A percentile compares a stretch with the other conserved stretches of the same genome.
Conservation (phyloP, 208 protist genomes). For the Leishmania gerbilli region DNA sequence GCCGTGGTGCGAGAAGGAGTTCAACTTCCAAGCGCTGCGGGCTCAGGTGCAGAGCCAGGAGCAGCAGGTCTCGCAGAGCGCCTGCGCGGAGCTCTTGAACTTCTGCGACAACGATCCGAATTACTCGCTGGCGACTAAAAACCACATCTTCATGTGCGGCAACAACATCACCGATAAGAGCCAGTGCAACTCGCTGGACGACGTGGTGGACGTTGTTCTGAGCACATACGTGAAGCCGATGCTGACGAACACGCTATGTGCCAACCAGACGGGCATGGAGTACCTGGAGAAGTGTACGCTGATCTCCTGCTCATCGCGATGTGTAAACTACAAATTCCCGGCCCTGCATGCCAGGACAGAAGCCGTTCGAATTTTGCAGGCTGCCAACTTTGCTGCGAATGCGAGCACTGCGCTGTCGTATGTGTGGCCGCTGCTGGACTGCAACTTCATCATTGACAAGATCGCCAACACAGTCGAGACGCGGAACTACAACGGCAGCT, state of each 20-base stretch:
- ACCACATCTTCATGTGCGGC: conserved; percentile 57
- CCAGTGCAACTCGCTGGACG: conserved; percentile 46
- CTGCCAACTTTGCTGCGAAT: conserved; percentile 43
- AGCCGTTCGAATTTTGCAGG: conserved; percentile 35
- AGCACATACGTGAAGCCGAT: conserved; percentile 48
- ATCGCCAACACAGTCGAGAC: conserved; percentile 48
- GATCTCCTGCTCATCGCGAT: conserved; percentile 39
- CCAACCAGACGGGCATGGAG: conserved; percentile 37
- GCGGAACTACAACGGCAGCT: conserved; percentile 23
- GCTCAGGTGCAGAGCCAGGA: conserved; percentile 32
- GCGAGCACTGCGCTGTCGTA: conserved; percentile 63
- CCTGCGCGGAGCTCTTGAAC: conserved; percentile 58
- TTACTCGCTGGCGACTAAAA: conserved; percentile 8
- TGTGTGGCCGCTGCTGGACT: conserved; percentile 64
- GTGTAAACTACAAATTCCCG: conserved; percentile 34
- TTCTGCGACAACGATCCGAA: conserved; percentile 42
- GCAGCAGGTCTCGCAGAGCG: conserved; percentile 12
- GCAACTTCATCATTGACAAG: conserved; percentile 82
- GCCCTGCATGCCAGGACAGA: conserved; percentile 26
- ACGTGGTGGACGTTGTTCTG: conserved; percentile 34
- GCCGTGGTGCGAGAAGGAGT: conserved; percentile 58
- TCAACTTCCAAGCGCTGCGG: conserved; percentile 44
- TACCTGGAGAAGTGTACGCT: conserved; percentile 63
- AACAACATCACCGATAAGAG: conserved; percentile 20
- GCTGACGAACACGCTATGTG: conserved; percentile 52